A percentile compares a stretch with the other conserved stretches of the same genome.
Evolutionary conservation across 2,329 filamentous ascomycete genomes (phyloP).

Genomic region (Bipolaris victoriae): DNA sequence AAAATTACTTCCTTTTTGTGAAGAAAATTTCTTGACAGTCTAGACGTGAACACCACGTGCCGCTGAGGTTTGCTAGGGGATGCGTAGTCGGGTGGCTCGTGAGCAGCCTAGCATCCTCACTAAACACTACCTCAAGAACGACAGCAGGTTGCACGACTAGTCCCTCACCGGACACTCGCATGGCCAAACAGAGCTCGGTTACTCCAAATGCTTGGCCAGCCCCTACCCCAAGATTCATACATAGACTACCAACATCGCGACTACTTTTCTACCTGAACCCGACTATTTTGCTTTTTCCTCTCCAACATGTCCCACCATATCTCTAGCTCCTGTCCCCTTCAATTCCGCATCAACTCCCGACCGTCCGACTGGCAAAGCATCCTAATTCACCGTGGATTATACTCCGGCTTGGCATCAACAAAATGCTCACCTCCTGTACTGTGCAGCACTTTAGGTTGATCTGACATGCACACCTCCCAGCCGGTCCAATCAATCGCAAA

Average conservation of each 20-base stretch:
- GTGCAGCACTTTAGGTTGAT: not conserved
- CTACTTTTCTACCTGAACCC: not conserved
- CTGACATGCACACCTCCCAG: not conserved
- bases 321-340: not conserved
- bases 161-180: not conserved
- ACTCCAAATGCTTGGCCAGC: not conserved
- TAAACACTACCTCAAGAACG: not conserved
- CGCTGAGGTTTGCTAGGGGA: not conserved
- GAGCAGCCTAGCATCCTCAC: not conserved
- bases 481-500: not conserved
- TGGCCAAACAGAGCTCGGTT: not conserved
- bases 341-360: not conserved
- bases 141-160: not conserved
- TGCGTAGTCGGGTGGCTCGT: not conserved
- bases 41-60: not conserved
- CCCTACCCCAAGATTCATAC: not conserved
- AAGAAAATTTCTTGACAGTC: not conserved
- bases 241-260: not conserved
- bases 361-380: not conserved
- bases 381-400: not conserved
- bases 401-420: not conserved
- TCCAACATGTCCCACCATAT: not conserved
- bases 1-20: not conserved
- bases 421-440: not conserved
- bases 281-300: not conserved